These are phyloP conservation scores for Thamnidium elegans DNA, from an alignment of 192 early-diverging fungal genomes.

Conservation along the genomic window DNA sequence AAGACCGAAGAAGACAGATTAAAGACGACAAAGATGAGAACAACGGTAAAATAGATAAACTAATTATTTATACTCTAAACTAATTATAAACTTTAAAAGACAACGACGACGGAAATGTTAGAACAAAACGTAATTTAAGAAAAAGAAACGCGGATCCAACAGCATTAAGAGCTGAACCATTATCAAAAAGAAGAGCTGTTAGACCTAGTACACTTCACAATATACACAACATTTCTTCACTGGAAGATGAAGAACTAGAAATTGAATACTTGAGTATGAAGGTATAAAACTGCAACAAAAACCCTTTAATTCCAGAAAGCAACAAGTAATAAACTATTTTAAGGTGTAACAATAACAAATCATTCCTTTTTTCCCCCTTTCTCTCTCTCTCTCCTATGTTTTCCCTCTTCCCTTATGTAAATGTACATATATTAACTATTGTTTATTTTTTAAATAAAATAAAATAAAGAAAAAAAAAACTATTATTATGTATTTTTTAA, in stretches of 20 bases:
- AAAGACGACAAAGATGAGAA: slow-evolving; percentile 28
- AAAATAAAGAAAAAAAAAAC: too few relatives aligned
- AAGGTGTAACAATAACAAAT: neutral
- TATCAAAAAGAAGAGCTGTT: slow-evolving; percentile 20
- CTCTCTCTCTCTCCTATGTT: too few relatives aligned
- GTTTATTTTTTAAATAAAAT: too few relatives aligned
- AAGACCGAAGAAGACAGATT: slow-evolving; percentile 31
- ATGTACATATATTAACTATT: too few relatives aligned
- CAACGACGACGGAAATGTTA: slow-evolving; percentile 6
- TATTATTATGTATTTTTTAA: too few relatives aligned
- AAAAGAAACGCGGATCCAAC: slow-evolving; percentile 7
- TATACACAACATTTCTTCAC: slow-evolving; percentile 3
- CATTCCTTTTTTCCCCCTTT: neutral
- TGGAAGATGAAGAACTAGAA: slow-evolving; percentile 34
- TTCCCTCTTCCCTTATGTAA: too few relatives aligned
- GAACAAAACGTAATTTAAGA: slow-evolving; percentile 14
- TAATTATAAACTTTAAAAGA: neutral
- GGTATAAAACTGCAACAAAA: neutral
- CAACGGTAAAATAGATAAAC: neutral
- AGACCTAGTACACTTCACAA: slow-evolving; percentile 13
- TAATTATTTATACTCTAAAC: neutral
- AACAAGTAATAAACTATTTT: neutral
- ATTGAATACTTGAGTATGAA: slow-evolving; percentile 27
- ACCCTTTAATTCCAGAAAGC: too few relatives aligned
- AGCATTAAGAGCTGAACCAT: slow-evolving; percentile 19